Percentiles rank a stretch among this genome's conserved stretches.
Evolutionary conservation across 2,329 filamentous ascomycete species (phyloP).

Genomic region (Scolecobasidium constrictum): DNA sequence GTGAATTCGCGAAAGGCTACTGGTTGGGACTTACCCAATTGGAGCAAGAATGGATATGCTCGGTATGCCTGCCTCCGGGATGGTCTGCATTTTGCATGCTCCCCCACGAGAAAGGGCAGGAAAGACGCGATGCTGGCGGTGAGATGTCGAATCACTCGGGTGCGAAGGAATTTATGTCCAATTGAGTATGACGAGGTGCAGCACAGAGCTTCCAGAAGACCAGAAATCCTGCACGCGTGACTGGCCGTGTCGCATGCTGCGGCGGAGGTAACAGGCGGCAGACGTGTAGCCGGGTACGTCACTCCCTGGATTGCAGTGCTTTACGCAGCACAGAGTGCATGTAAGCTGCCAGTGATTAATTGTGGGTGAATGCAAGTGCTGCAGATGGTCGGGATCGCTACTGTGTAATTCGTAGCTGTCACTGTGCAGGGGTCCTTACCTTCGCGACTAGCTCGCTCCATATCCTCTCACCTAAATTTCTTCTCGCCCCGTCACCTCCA

Average conservation of each 20-base stretch:
- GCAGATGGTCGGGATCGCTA: too few species aligned
- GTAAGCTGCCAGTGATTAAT: background rate
- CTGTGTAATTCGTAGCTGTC: too few species aligned
- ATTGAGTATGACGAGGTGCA: background rate
- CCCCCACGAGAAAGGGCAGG: background rate
- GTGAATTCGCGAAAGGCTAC: slow-evolving; percentile 20
- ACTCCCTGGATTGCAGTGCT: background rate
- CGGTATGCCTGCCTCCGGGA: slow-evolving; percentile 14
- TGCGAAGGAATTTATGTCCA: background rate
- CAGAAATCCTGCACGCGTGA: background rate
- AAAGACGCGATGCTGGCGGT: slow-evolving; percentile 20
- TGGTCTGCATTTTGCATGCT: slow-evolving; percentile 29
- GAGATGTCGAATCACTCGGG: slow-evolving; percentile 5
- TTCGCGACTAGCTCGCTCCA: too few species aligned
- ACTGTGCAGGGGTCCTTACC: too few species aligned
- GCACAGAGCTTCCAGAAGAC: background rate
- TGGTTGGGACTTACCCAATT: slow-evolving; percentile 28
- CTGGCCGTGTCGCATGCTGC: background rate
- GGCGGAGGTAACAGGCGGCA: background rate
- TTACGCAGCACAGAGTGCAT: background rate
- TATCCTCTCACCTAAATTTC: slow-evolving; percentile 3
- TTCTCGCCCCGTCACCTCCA: slow-evolving; percentile 17
- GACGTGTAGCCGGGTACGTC: background rate
- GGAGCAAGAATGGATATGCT: slow-evolving; percentile 22
- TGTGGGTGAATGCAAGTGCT: background rate